Evolutionary conservation across 1,139 yeast species (phyloP), one percentile per base, ranked within the genome.

Genomic region (Wickerhamomyces sp.): DNA sequence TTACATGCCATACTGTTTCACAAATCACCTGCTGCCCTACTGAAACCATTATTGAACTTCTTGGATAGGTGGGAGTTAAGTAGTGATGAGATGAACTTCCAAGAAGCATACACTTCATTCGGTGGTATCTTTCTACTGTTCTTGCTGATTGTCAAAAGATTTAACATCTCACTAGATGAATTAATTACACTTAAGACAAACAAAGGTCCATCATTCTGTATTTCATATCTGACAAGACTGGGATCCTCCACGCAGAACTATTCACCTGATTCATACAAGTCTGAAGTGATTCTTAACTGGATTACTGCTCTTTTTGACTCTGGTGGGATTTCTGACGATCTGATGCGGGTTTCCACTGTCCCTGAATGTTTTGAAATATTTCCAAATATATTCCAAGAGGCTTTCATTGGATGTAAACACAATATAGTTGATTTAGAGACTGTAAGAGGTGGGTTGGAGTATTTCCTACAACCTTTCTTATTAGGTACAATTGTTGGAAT

Each of bases 291-390:
- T 32, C 79, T 78, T 41, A 85, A 80, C 37, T 91, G 98, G 98
- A 76, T 87, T 38, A 71, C 76, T 37, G 93, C 94, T 2, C 64
- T 91, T 40, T 90, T 87, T 65, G 91, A 88, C 49, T 79, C 88
- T 38, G 94, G 90, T 45, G 96, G 96, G 2, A 78, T 91, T 37
- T 81, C 95, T 0, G 97, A 91, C 62, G 91, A 85, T 34, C 67
- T 90, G 46, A 79, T 90, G 59, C 78, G 81, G 54, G 70, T 81
- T 6, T 78, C 88, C 3, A 72, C 81, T 18, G 76, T 85, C 27
- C 79, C 81, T 55, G 93, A 87, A 48, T 76, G 87, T 42, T 78
- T 85, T 49, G 73, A 74, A 37, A 63, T 91, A 39, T 76, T 89
- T 14, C 95, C 96, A 0, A 71, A 79, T 6, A 78, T 91, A 13